These are phyloP conservation scores for Dryas octopetala DNA, from an alignment of 306 rosid genomes.

Conservation along the genomic window DNA sequence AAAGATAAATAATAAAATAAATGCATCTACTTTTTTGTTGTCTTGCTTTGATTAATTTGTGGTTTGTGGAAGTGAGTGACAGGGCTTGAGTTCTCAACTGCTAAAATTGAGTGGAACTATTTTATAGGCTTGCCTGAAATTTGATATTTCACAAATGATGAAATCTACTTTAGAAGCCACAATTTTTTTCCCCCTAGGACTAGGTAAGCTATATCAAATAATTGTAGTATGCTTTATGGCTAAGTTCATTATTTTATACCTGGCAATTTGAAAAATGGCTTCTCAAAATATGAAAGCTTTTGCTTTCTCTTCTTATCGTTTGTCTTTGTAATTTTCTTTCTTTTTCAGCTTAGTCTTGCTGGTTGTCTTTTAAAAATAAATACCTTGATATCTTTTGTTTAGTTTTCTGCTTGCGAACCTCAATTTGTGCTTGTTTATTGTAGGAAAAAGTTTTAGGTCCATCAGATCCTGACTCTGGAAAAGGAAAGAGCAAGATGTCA, in stretches of 20 bases:
- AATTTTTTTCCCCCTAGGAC: not conserved
- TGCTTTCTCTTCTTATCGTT: not conserved
- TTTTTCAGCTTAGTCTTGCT: not conserved
- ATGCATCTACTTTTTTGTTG: not conserved
- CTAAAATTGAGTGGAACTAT: not conserved
- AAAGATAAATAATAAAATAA: not conserved
- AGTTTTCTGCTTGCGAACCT: constrained; percentile 6
- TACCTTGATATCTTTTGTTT: not conserved
- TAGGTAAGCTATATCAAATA: not conserved
- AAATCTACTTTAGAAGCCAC: not conserved
- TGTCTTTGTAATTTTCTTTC: not conserved
- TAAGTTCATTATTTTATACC: not conserved
- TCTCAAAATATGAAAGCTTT: not conserved
- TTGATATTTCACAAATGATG: not conserved
- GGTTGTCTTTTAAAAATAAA: not conserved
- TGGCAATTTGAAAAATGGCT: not conserved
- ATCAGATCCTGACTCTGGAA: constrained; percentile 87
- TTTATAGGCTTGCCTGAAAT: not conserved
- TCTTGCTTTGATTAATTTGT: not conserved
- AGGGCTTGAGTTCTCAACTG: constrained; percentile 1
- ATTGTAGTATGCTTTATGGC: not conserved
- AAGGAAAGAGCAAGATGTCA: constrained; percentile 95
- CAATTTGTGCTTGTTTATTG: constrained; percentile 29
- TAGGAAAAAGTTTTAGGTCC: constrained; percentile 81
- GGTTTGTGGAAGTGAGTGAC: not conserved